A percentile compares a stretch with the other conserved stretches of the same genome.
These are phyloP conservation scores for Populus ilicifolia DNA, from an alignment of 345 rosid genomes.

Conservation along the genomic window DNA sequence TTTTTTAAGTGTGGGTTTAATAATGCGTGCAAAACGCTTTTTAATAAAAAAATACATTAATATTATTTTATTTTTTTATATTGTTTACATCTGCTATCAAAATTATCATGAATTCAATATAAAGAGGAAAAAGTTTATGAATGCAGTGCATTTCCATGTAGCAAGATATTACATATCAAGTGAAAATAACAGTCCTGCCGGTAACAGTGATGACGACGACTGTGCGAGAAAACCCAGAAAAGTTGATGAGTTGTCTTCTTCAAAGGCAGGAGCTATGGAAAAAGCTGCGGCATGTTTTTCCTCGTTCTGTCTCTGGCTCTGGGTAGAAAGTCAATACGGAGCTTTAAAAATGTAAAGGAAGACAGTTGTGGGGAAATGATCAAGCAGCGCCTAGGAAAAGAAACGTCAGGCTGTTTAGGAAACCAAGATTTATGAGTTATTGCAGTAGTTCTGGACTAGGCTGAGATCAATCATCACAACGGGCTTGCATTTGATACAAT, in stretches of 20 bases:
- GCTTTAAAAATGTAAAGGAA: background rate
- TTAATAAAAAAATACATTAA: too few relatives aligned
- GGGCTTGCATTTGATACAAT: background rate
- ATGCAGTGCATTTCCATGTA: background rate
- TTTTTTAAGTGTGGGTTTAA: background rate
- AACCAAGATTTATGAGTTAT: background rate
- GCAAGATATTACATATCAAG: background rate
- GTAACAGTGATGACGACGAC: background rate
- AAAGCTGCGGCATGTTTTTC: background rate
- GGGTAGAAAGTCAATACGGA: background rate
- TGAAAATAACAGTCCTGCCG: background rate
- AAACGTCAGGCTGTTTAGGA: too few relatives aligned
- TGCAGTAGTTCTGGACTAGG: background rate
- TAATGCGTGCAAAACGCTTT: too few relatives aligned
- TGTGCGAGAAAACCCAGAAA: background rate
- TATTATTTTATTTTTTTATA: too few relatives aligned
- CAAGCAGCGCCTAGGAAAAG: background rate
- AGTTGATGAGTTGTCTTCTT: background rate
- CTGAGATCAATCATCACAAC: background rate
- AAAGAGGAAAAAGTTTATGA: background rate
- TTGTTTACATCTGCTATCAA: too few relatives aligned
- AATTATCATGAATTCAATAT: background rate
- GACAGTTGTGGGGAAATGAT: background rate
- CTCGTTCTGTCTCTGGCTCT: background rate
- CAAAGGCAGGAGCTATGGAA: background rate